Conservation (phyloP, 1,284 basidiomycete species). For the Pascua sp. region DNA sequence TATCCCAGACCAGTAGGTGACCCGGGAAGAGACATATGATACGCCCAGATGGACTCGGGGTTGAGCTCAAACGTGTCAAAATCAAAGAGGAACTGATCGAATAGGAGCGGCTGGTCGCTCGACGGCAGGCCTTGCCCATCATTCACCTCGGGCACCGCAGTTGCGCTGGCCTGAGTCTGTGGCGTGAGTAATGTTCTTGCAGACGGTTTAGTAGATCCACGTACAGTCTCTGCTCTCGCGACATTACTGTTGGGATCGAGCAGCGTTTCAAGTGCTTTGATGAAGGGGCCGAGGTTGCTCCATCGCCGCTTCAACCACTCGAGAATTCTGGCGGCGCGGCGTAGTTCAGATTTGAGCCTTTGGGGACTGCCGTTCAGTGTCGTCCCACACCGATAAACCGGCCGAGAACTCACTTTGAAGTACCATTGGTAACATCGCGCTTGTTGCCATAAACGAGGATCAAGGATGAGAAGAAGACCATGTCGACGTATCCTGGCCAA, state of each 20-base stretch:
- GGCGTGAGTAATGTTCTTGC: neutral
- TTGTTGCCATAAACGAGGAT: conserved; percentile 23
- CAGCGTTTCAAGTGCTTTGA: conserved; percentile 7
- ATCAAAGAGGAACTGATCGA: conserved; percentile 18
- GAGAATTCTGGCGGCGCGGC: conserved; percentile 4
- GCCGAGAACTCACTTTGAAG: neutral
- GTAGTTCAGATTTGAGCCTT: conserved; percentile 1
- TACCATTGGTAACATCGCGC: conserved; percentile 1
- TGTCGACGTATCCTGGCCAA: conserved; percentile 31
- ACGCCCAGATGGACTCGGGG: conserved; percentile 15
- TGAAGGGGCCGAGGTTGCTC: conserved; percentile 11
- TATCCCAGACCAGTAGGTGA: no score
- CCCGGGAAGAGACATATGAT: neutral
- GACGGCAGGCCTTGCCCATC: no score
- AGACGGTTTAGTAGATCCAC: neutral
- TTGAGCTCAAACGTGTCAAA: conserved; percentile 18
- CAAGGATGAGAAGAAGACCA: conserved; percentile 23
- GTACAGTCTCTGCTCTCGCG: no score
- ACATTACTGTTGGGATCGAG: neutral
- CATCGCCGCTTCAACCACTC: conserved; percentile 7
- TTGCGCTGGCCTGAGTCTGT: neutral
- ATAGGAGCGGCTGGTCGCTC: neutral
- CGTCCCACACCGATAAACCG: neutral
- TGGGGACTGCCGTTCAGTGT: neutral
- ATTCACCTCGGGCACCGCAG: neutral